A percentile compares a stretch with the other conserved stretches of the same genome.
These are phyloP conservation scores for Aspergillus nidulans DNA, from an alignment of 495 filamentous ascomycete genomes.

Conservation along the genomic window DNA sequence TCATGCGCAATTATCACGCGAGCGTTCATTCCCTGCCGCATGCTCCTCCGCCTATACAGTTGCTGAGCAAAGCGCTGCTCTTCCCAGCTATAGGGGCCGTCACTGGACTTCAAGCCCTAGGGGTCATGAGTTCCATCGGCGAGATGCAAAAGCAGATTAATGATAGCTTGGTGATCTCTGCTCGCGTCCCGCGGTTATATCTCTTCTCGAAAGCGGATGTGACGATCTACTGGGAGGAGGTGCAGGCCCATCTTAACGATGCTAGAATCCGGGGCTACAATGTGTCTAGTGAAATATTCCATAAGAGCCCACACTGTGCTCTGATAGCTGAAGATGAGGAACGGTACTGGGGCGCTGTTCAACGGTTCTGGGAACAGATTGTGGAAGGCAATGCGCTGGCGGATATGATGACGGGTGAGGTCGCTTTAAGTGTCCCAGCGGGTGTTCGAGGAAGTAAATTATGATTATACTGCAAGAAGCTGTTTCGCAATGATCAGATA, in stretches of 20 bases:
- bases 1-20: constrained; percentile 22
- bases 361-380: constrained; percentile 5
- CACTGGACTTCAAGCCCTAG: constrained; percentile 16
- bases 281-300: constrained; percentile 24
- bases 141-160: constrained; percentile 24
- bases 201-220: constrained; percentile 35
- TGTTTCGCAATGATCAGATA: background rate
- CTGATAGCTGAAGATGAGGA: constrained; percentile 23
- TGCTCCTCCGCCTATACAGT: constrained; percentile 3
- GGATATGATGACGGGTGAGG: background rate
- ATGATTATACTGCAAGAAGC: background rate
- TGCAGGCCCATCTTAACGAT: constrained; percentile 27
- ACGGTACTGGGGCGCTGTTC: constrained; percentile 24
- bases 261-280: constrained; percentile 26
- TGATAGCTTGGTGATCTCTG: constrained; percentile 21
- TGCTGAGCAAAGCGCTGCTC: constrained; percentile 19
- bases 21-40: constrained; percentile 18
- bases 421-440: background rate
- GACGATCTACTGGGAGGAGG: constrained; percentile 32
- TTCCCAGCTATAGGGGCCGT: constrained; percentile 21
- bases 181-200: constrained; percentile 22
- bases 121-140: constrained; percentile 20
- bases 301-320: constrained; percentile 30
- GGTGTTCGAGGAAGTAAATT: background rate
- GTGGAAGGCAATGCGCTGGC: background rate